Evolutionary conservation across 306 rosid species (phyloP).

Genomic region (Pyrus communis): DNA sequence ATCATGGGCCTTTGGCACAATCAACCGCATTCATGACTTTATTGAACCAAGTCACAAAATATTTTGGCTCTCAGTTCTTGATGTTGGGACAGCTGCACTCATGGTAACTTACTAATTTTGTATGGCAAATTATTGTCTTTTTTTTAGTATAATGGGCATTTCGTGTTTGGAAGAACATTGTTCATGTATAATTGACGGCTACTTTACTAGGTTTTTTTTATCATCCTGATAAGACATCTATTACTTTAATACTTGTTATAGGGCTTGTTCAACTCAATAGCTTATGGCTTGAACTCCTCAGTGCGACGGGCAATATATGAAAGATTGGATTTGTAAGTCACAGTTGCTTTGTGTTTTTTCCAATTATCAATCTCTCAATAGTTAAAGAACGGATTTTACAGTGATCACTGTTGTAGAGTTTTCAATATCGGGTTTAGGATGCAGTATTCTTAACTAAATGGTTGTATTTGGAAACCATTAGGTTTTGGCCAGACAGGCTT

Average conservation of each 20-base stretch:
- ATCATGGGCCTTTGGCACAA: constrained; percentile 90
- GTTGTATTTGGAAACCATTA: constrained; percentile 19
- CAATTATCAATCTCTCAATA: neutral
- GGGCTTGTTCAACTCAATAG: constrained; percentile 98
- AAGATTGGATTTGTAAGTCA: constrained; percentile 74
- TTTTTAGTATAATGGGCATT: neutral
- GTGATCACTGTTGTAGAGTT: neutral
- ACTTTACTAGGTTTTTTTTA: neutral
- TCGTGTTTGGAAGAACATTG: neutral
- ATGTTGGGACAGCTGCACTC: constrained; percentile 82
- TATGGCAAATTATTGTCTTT: neutral
- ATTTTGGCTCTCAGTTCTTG: constrained; percentile 94
- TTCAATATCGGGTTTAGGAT: neutral
- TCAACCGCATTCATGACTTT: constrained; percentile 89
- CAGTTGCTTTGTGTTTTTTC: neutral
- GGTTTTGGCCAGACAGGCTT: constrained; percentile 83
- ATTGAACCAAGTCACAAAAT: constrained; percentile 78
- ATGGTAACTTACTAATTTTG: constrained; percentile 51
- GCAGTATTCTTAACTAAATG: constrained; percentile 2
- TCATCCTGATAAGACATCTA: neutral
- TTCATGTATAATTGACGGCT: neutral
- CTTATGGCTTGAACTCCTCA: constrained; percentile 94
- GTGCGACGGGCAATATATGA: constrained; percentile 87
- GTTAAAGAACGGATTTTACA: neutral
- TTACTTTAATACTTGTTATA: constrained; percentile 19